Base-by-base conservation (phyloP, 441 rosid genomes). In the Gossypium armourianum region DNA sequence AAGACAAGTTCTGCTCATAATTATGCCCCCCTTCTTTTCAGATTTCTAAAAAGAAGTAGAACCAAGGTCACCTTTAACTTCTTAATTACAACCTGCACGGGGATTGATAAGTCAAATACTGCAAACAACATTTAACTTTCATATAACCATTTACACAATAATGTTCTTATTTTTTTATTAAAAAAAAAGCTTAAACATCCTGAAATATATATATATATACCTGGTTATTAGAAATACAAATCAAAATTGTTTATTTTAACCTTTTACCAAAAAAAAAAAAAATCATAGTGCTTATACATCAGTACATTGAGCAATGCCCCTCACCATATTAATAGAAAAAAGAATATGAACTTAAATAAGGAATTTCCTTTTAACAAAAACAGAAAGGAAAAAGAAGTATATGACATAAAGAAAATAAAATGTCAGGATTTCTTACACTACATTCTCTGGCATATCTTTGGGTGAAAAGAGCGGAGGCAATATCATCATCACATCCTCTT, bases 381-480 rank as follows among this genome's bases (percentile, higher is more conserved):
- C 45, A 52, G 10, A 68, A 54, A 28, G 55, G 19, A 59, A 60
- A 52, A 58, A 6, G 10, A 20, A 50, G 49, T 72, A 49, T 56
- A 60, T 50, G 10, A 52, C 2, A 52, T 50, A 7, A 50, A 20
- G 21, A 50, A 47, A 64, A 23, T 3, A 26, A 28, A 65, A 65
- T 49, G 57, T 10, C 23, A 26, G 23, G 63, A 13, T 54, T 47
- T 72, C 97, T 75, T 82, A 94, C 98, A 79, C 97, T 78, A 92
- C 58, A 77, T 84, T 85, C 63, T 84, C 88, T 4, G 97, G 97
- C 36, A 78, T 49, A 80, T 94, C 97, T 84, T 92, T 89, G 23
- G 83, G 83, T 40, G 99, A 80, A 77, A 94, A 94, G 74, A 86
- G 78, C 23, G 91, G 91, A 32, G 99, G 97, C 78, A 89, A 77